A percentile compares a stretch with the other conserved stretches of the same genome.
phyloP scores from a whole-genome alignment of 495 filamentous ascomycete genomes.

The Penicillium psychrofluorescens region DNA sequence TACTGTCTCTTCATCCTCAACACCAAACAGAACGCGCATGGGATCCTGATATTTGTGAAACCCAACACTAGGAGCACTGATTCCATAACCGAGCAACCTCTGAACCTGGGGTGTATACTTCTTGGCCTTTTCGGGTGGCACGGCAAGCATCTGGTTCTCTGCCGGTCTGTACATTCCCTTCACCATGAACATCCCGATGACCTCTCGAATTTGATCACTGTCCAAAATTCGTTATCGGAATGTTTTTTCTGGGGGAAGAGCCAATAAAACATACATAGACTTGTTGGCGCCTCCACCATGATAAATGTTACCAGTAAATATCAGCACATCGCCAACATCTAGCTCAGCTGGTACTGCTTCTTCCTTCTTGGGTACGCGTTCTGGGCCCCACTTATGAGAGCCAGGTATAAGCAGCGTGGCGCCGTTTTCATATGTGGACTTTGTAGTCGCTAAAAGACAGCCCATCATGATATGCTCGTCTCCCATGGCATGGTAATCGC shows the following conservation, averaged over 20 bases:
- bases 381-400: background rate
- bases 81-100: background rate
- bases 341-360: background rate
- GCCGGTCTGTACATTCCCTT: constrained; percentile 1
- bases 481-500: background rate
- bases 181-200: constrained; percentile 1
- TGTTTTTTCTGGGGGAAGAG: too few relatives aligned
- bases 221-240: too few relatives aligned
- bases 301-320: background rate
- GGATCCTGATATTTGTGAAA: constrained; percentile 1
- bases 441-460: background rate
- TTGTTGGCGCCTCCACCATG: background rate
- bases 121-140: background rate
- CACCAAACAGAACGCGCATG: background rate
- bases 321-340: background rate
- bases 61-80: background rate
- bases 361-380: background rate
- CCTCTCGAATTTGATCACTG: constrained; percentile 1
- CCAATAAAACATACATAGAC: background rate
- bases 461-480: constrained; percentile 1
- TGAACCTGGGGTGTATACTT: background rate
- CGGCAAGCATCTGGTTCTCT: constrained; percentile 1
- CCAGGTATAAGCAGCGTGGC: background rate
- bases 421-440: background rate
- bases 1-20: background rate